Evolutionary conservation across 768 basidiomycete genomes (phyloP), one percentile per base, ranked within the genome.

Genomic region (Astraeus odoratus): DNA sequence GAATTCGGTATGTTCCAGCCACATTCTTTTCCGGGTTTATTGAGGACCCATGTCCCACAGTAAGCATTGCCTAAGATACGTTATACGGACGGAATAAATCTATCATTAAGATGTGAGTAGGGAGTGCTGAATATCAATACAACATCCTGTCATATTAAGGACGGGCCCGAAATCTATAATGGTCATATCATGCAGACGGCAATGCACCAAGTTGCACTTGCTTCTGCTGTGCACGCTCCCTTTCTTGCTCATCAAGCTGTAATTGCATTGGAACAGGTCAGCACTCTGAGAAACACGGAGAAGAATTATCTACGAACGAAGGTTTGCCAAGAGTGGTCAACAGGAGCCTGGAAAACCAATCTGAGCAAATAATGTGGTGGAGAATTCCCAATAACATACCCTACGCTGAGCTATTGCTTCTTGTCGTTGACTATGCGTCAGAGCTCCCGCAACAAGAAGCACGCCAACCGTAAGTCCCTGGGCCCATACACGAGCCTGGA

Each of bases 401-500:
- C 50, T 51, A 47, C 59, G 59, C 35, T 49, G 48, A 1, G 52
- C 36, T 0, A 70, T 71, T 3, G 65, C 62, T 8, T 71, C 71
- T 13, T 67, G 59, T 5, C 74, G 71, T 45, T 68, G 69, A 27
- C 66, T 57, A 23, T 78, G 78, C 2, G 83, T 80, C 22, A 88
- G 63, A 5, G 77, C 77, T 51, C 83, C 86, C 12, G 86, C 85
- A 3, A 67, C 81, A 45, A 87, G 72, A 23, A 89, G 64, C 20
- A 88, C 70, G 29, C 83, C 85, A 36, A 90, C 78, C 0, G 86
- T 90, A 46, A 89, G 60, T 3, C 84, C 86, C 51, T 90, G 86
- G 3, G 86, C 86, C 86, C 86, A 89, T 82, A 89, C 83, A 75
- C 87, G 85, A 25, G 83, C 86, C 63, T 90, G 87, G 3, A 91